phyloP scores from a whole-genome alignment of 768 basidiomycete species.

The Ramaria rubella region DNA sequence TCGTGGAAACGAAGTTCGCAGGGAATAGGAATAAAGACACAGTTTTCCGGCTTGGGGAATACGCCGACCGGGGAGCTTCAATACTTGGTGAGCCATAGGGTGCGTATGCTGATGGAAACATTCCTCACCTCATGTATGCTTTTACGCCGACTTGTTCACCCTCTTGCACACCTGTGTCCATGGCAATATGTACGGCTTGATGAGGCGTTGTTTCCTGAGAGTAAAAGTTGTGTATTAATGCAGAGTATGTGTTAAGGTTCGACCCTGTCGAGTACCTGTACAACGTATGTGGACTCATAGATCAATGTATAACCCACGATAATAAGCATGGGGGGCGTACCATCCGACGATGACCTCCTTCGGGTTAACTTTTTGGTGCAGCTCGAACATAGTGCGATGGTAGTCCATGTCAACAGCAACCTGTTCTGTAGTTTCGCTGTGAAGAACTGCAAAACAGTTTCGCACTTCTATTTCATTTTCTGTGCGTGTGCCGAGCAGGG shows the following conservation, averaged over 20 bases:
- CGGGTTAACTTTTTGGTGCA: conserved; percentile 77
- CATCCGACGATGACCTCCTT: conserved; percentile 93
- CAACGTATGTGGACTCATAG: not conserved
- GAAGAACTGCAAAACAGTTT: conserved; percentile 85
- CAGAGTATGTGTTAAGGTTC: conserved; percentile 87
- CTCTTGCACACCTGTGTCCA: conserved; percentile 76
- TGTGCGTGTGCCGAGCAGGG: conserved; percentile 79
- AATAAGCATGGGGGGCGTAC: conserved; percentile 40
- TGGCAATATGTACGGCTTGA: conserved; percentile 83
- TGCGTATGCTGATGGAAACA: not conserved
- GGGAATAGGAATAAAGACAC: conserved; percentile 90
- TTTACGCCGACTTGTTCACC: conserved; percentile 65
- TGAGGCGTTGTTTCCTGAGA: conserved; percentile 84
- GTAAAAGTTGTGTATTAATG: conserved; percentile 97
- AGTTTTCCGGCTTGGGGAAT: conserved; percentile 87
- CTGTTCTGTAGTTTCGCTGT: conserved; percentile 87
- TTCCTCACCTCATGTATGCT: conserved; percentile 74
- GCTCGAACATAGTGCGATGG: conserved; percentile 86
- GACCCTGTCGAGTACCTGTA: conserved; percentile 89
- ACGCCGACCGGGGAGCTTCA: conserved; percentile 87
- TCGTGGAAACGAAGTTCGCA: conserved; percentile 78
- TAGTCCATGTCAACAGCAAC: conserved; percentile 97
- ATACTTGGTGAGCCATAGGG: not conserved
- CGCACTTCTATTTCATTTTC: conserved; percentile 65
- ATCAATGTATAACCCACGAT: not conserved